Evolutionary conservation across 495 filamentous ascomycete species (phyloP).

Genomic region (Tuber magnatum): DNA sequence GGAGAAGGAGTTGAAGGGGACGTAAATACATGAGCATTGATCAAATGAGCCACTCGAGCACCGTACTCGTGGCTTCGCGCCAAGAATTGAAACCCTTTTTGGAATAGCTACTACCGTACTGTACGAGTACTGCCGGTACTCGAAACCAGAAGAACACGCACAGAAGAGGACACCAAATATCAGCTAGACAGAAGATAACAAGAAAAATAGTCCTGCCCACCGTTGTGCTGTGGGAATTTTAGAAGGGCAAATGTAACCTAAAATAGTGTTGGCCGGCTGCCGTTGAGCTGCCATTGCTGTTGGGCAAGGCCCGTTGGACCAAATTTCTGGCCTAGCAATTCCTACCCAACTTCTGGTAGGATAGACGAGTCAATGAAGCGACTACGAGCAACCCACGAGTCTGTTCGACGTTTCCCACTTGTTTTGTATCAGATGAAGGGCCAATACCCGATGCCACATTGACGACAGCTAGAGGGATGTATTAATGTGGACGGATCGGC

Average conservation of each 20-base stretch:
- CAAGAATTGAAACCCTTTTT: too few relatives aligned
- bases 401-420: not conserved
- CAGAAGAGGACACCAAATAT: too few relatives aligned
- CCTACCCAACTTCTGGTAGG: not conserved
- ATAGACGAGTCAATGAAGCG: not conserved
- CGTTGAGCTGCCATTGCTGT: not conserved
- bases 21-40: not conserved
- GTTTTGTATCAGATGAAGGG: slow-evolving; percentile 5
- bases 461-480: not conserved
- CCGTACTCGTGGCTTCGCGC: too few relatives aligned
- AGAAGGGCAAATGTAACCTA: not conserved
- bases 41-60: not conserved
- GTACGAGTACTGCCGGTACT: too few relatives aligned
- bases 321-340: not conserved
- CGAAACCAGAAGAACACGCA: too few relatives aligned
- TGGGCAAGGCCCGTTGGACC: not conserved
- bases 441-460: slow-evolving; percentile 3
- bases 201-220: too few relatives aligned
- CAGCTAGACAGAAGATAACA: too few relatives aligned
- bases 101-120: too few relatives aligned
- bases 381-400: not conserved
- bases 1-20: not conserved
- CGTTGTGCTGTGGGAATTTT: too few relatives aligned
- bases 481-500: not conserved
- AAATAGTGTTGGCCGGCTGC: not conserved